phyloP scores from a whole-genome alignment of 2,329 filamentous ascomycete species.

The Saccharata proteae region DNA sequence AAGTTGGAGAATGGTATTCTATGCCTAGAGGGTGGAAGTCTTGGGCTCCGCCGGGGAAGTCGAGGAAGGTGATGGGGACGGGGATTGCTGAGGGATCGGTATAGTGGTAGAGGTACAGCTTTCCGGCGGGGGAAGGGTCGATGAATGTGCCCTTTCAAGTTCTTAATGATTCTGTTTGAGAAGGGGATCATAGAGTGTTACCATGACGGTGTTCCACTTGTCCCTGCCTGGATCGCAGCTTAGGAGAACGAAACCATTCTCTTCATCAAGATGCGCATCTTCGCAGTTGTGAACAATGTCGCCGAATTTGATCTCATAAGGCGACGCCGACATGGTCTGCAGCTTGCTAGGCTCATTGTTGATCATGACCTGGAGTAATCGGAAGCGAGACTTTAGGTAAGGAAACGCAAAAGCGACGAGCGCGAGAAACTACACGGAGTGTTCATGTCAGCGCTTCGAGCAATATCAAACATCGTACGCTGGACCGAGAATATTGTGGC shows the following conservation, averaged over 20 bases:
- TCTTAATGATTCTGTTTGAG: background rate
- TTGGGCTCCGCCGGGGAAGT: conserved; percentile 13
- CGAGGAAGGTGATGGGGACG: conserved; percentile 15
- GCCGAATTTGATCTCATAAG: conserved; percentile 21
- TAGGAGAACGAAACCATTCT: conserved; percentile 25
- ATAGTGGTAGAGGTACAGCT: conserved; percentile 30
- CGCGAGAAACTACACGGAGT: no score
- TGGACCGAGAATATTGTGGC: no score
- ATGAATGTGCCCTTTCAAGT: conserved; percentile 19
- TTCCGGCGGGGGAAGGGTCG: conserved; percentile 14
- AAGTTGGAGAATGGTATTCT: conserved; percentile 21
- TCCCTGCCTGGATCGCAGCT: conserved; percentile 33
- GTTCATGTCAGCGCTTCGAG: no score
- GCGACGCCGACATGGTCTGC: conserved; percentile 14
- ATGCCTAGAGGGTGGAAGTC: conserved; percentile 34
- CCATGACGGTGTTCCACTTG: conserved; percentile 35
- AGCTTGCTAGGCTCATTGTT: conserved; percentile 15
- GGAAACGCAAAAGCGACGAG: no score
- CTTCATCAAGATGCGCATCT: conserved; percentile 28
- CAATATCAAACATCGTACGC: no score
- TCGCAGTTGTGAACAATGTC: conserved; percentile 31
- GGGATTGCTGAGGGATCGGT: conserved; percentile 14
- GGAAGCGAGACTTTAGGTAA: no score
- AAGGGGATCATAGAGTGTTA: conserved; percentile 11
- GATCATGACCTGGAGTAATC: conserved; percentile 11